phyloP scores from a whole-genome alignment of 1,284 basidiomycete species.

The Peniophora sp. region DNA sequence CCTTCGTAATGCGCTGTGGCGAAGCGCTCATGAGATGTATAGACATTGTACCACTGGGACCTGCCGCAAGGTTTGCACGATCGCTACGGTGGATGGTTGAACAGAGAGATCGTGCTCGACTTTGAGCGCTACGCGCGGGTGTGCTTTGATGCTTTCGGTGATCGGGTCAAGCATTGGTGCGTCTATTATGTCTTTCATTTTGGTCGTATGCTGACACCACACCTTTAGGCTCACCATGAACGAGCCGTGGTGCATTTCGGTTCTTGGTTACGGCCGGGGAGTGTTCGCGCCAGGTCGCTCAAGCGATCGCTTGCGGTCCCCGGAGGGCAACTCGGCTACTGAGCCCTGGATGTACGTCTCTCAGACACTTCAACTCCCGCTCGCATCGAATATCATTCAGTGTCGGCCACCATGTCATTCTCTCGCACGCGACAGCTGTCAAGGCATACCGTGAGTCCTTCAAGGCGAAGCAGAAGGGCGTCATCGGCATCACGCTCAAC shows the following conservation, averaged over 20 bases:
- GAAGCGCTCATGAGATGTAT: background rate
- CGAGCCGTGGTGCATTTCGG: conserved; percentile 69
- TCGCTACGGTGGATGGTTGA: conserved; percentile 68
- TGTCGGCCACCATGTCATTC: conserved; percentile 60
- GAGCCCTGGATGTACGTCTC: conserved; percentile 68
- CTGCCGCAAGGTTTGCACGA: conserved; percentile 64
- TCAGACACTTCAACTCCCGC: conserved; percentile 1
- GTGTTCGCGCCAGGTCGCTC: conserved; percentile 64
- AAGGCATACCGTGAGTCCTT: conserved; percentile 59
- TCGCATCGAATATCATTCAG: conserved; percentile 22
- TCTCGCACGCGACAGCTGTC: conserved; percentile 61
- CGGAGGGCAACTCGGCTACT: conserved; percentile 51
- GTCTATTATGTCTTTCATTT: conserved; percentile 6
- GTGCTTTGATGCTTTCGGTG: conserved; percentile 68
- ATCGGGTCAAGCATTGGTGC: conserved; percentile 69
- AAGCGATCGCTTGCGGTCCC: conserved; percentile 46
- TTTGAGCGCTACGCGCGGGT: conserved; percentile 58
- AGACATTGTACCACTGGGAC: conserved; percentile 79
- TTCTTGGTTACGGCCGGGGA: conserved; percentile 60
- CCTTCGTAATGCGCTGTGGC: conserved; percentile 4
- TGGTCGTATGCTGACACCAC: background rate
- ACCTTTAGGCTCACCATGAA: conserved; percentile 54
- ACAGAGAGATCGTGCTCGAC: conserved; percentile 56
- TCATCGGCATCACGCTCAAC: conserved; percentile 71
- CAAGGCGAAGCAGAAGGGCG: conserved; percentile 45